A percentile compares a stretch with the other conserved stretches of the same genome.
Conservation (phyloP, 257 asterid genomes). For the Solanum chiquidenum region DNA sequence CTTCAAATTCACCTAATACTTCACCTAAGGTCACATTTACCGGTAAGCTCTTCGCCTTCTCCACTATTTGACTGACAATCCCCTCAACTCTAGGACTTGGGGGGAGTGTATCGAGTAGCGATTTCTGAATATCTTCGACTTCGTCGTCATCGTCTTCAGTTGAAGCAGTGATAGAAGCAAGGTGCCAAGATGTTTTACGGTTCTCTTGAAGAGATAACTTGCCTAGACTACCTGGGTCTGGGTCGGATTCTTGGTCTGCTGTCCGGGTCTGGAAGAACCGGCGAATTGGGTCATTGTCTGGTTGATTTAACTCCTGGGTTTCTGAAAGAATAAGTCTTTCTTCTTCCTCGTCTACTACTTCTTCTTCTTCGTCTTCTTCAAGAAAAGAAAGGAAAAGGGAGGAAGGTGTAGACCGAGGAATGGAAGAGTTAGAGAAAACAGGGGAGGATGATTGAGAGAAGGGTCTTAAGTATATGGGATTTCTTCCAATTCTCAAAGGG, state of each 20-base stretch:
- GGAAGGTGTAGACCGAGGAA: slow-evolving; percentile 17
- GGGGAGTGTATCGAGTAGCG: not conserved
- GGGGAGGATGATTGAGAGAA: slow-evolving; percentile 16
- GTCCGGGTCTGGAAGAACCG: slow-evolving; percentile 52
- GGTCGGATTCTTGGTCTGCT: slow-evolving; percentile 14
- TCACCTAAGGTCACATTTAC: slow-evolving; percentile 68
- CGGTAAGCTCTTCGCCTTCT: slow-evolving; percentile 41
- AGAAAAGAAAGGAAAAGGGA: slow-evolving; percentile 70
- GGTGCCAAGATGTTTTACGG: slow-evolving; percentile 72
- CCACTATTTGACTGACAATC: slow-evolving; percentile 42
- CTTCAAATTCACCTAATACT: slow-evolving; percentile 46
- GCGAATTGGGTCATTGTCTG: slow-evolving; percentile 51
- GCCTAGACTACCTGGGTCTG: slow-evolving; percentile 60
- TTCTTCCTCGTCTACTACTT: not conserved
- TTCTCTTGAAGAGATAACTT: slow-evolving; percentile 45
- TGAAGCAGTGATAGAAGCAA: slow-evolving; percentile 23
- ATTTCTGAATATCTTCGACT: not conserved
- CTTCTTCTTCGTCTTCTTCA: slow-evolving; percentile 9
- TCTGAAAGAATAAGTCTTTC: not conserved
- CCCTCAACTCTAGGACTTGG: slow-evolving; percentile 24
- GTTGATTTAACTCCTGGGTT: not conserved
- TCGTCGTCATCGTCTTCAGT: not conserved
- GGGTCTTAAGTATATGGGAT: slow-evolving; percentile 3
- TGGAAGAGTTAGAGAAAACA: slow-evolving; percentile 17
- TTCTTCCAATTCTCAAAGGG: slow-evolving; percentile 18